Evolutionary conservation across 1,139 yeast species (phyloP).

Genomic region (Wickerhamomyces sp.): DNA sequence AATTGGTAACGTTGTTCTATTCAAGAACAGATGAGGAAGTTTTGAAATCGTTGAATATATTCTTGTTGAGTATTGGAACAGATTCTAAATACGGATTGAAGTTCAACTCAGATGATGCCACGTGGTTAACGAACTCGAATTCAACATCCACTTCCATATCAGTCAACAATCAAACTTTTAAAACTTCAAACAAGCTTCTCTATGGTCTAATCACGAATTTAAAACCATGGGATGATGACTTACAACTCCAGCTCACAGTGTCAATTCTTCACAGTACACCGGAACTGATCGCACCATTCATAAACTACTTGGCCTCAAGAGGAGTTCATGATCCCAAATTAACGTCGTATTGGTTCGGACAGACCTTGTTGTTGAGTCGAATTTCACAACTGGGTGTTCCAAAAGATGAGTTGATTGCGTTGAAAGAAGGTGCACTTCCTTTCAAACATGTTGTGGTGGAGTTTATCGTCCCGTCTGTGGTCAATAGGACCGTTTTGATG

Average conservation of each 20-base stretch:
- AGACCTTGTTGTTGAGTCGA: constrained; percentile 55
- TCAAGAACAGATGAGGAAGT: constrained; percentile 34
- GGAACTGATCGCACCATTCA: constrained; percentile 73
- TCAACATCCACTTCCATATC: constrained; percentile 24
- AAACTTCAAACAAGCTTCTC: constrained; percentile 60
- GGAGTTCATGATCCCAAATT: constrained; percentile 67
- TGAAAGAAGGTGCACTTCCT: constrained; percentile 24
- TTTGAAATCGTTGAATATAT: constrained; percentile 35
- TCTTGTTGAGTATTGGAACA: constrained; percentile 46
- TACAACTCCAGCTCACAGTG: constrained; percentile 53
- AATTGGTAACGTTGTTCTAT: constrained; percentile 48
- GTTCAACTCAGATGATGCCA: constrained; percentile 54
- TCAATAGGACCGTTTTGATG: constrained; percentile 53
- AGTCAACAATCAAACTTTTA: constrained; percentile 46
- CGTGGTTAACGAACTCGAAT: constrained; percentile 37
- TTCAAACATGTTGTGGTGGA: constrained; percentile 37
- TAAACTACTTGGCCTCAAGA: constrained; percentile 49
- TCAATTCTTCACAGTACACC: constrained; percentile 50
- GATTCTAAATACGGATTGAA: constrained; percentile 56
- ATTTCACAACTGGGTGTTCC: constrained; percentile 55
- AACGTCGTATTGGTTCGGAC: constrained; percentile 80
- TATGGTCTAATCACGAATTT: constrained; percentile 57
- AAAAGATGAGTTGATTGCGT: constrained; percentile 26
- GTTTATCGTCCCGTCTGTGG: constrained; percentile 57
- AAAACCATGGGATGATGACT: constrained; percentile 76